These are phyloP conservation scores for Drosera spatulata DNA, from an alignment of 179 eudicot species.

Conservation along the genomic window DNA sequence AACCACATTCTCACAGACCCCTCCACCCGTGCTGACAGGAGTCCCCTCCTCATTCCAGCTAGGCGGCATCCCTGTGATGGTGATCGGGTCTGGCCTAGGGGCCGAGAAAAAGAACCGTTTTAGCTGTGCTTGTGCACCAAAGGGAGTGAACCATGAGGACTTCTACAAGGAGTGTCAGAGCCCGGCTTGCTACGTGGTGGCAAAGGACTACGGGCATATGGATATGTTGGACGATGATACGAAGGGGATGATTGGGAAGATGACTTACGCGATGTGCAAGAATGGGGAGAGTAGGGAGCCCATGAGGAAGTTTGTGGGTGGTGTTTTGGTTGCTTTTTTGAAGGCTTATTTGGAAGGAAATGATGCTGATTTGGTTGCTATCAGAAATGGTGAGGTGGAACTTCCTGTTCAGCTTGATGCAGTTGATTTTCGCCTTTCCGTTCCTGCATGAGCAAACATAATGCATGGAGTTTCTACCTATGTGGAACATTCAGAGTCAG, in stretches of 20 bases:
- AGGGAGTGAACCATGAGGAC: conserved; percentile 69
- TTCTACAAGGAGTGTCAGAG: conserved; percentile 46
- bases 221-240: conserved; percentile 75
- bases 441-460: too few species aligned
- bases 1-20: conserved; percentile 51
- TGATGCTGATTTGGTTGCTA: conserved; percentile 17
- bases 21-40: conserved; percentile 55
- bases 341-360: conserved; percentile 50
- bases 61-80: conserved; percentile 27
- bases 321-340: conserved; percentile 59
- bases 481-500: too few species aligned
- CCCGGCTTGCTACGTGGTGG: conserved; percentile 59
- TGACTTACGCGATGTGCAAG: conserved; percentile 51
- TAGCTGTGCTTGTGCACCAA: conserved; percentile 75
- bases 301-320: conserved; percentile 79
- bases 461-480: too few species aligned
- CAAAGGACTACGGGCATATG: conserved; percentile 53
- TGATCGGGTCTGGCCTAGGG: conserved; percentile 69
- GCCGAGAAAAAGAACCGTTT: conserved; percentile 26
- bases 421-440: conserved; percentile 24
- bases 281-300: conserved; percentile 71
- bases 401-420: conserved; percentile 42
- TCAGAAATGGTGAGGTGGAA: conserved; percentile 25
- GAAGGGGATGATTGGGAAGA: conserved; percentile 48
- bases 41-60: conserved; percentile 52